Conservation (phyloP, 495 filamentous ascomycete genomes). For the Aspergillus homomorphus region DNA sequence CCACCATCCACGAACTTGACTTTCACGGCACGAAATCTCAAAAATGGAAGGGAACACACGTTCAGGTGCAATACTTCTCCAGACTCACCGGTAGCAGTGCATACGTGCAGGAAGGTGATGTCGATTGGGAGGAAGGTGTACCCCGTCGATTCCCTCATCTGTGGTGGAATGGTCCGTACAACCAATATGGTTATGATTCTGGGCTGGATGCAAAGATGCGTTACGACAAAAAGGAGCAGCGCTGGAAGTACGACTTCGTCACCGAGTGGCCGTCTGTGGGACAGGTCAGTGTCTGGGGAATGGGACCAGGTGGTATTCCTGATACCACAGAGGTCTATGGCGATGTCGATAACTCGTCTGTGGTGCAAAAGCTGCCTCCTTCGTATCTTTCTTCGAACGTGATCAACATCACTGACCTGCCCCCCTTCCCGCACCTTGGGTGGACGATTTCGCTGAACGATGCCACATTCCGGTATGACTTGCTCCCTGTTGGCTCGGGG, state of each 20-base stretch:
- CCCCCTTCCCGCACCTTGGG: constrained; percentile 41
- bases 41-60: constrained; percentile 58
- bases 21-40: constrained; percentile 55
- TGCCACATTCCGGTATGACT: constrained; percentile 37
- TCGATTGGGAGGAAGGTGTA: constrained; percentile 28
- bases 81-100: constrained; percentile 55
- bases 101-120: constrained; percentile 57
- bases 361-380: constrained; percentile 20
- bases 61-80: constrained; percentile 63
- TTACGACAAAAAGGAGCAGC: constrained; percentile 40
- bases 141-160: constrained; percentile 57
- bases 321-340: constrained; percentile 48
- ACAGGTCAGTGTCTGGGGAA: constrained; percentile 50
- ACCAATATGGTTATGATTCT: constrained; percentile 61
- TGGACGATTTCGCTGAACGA: constrained; percentile 46
- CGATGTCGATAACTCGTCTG: constrained; percentile 38
- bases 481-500: constrained; percentile 40
- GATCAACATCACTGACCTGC: constrained; percentile 45
- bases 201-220: constrained; percentile 53
- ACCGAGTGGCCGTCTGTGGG: constrained; percentile 49
- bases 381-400: constrained; percentile 36
- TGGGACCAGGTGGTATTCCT: constrained; percentile 42
- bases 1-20: constrained; percentile 24
- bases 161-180: constrained; percentile 58
- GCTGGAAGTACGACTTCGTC: constrained; percentile 51